These are phyloP conservation scores for Cryptococcus sp. DNA, from an alignment of 1,284 basidiomycete genomes.

Conservation along the genomic window DNA sequence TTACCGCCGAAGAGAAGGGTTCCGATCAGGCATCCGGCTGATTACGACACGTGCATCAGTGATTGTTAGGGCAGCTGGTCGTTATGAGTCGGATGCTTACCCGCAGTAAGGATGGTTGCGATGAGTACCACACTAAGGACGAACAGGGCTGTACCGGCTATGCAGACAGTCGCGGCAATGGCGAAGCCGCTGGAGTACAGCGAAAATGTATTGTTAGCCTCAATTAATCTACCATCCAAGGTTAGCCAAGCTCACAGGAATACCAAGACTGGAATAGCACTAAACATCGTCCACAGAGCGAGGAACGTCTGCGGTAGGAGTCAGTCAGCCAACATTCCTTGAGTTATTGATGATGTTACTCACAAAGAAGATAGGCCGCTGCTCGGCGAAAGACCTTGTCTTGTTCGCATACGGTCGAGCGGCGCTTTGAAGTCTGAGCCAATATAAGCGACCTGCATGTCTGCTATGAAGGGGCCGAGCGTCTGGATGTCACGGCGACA, in stretches of 20 bases:
- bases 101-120: slow-evolving; percentile 11
- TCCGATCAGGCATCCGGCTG: slow-evolving; percentile 17
- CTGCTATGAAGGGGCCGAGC: neutral
- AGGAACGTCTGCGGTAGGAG: slow-evolving; percentile 34
- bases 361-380: slow-evolving; percentile 41
- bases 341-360: slow-evolving; percentile 10
- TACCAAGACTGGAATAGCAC: slow-evolving; percentile 32
- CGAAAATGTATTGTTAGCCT: neutral
- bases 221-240: neutral
- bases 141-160: slow-evolving; percentile 23
- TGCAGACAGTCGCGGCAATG: slow-evolving; percentile 18
- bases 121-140: slow-evolving; percentile 1
- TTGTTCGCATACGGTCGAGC: slow-evolving; percentile 37
- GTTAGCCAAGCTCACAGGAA: slow-evolving; percentile 34
- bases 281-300: slow-evolving; percentile 36
- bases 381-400: slow-evolving; percentile 36
- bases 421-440: slow-evolving; percentile 32
- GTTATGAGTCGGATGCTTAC: slow-evolving; percentile 3
- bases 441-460: neutral
- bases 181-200: slow-evolving; percentile 28
- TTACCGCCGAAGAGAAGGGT: slow-evolving; percentile 27
- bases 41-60: slow-evolving; percentile 17
- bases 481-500: neutral
- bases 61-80: neutral
- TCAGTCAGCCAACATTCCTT: neutral